Conservation (phyloP, 2,329 filamentous ascomycete genomes). For the Nannizziopsis arthrosporioides region DNA sequence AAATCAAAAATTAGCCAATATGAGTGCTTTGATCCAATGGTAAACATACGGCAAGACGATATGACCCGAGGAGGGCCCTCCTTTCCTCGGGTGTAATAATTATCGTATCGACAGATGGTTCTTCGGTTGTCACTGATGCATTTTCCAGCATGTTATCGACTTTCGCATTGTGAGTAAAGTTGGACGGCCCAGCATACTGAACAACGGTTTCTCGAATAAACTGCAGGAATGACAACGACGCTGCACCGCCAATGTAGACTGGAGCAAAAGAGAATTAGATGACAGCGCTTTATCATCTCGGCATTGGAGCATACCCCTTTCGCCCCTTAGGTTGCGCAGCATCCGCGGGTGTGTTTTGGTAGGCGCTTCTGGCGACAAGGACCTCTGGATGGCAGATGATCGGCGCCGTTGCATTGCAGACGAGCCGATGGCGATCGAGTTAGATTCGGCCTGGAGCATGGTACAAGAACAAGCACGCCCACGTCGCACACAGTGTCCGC, state of each 20-base stretch:
- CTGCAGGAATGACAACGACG: slow-evolving; percentile 46
- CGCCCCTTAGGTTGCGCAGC: slow-evolving; percentile 40
- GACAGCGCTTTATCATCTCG: background rate
- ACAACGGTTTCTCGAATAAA: slow-evolving; percentile 39
- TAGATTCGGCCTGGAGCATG: slow-evolving; percentile 17
- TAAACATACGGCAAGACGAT: slow-evolving; percentile 7
- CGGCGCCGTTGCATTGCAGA: background rate
- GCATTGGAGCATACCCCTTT: slow-evolving; percentile 33
- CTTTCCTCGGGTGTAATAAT: background rate
- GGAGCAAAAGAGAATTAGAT: background rate
- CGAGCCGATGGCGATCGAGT: background rate
- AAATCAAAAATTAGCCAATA: background rate
- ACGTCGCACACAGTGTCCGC: slow-evolving; percentile 37
- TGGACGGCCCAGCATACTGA: slow-evolving; percentile 43
- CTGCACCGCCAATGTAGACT: slow-evolving; percentile 43
- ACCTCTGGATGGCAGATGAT: slow-evolving; percentile 10
- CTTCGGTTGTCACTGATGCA: slow-evolving; percentile 24
- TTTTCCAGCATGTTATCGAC: slow-evolving; percentile 46
- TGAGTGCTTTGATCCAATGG: background rate
- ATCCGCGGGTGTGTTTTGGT: slow-evolving; percentile 24
- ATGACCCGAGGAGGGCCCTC: background rate
- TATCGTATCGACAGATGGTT: background rate
- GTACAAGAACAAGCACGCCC: slow-evolving; percentile 32
- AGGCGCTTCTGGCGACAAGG: slow-evolving; percentile 22
- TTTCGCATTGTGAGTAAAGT: slow-evolving; percentile 42